Percentiles rank a stretch among this genome's conserved stretches.
Evolutionary conservation across 192 early-diverging fungal genomes (phyloP).

Genomic region (Coemansia sp.): DNA sequence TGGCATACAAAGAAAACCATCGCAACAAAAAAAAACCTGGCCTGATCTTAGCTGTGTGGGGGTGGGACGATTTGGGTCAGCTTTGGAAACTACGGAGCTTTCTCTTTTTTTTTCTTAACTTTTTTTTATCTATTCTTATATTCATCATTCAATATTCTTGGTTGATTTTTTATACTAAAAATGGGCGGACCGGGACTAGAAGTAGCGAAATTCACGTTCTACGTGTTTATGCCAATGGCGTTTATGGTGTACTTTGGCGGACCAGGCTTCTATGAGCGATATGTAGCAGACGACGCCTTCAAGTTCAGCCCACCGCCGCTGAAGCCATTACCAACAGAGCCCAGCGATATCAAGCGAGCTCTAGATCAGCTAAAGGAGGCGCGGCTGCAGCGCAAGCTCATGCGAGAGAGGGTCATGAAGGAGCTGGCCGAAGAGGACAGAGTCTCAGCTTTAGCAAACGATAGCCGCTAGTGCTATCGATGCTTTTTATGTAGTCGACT

Average conservation of each 20-base stretch:
- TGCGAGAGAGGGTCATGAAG: conserved; percentile 31
- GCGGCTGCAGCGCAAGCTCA: conserved; percentile 21
- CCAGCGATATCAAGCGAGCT: conserved; percentile 17
- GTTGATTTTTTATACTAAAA: not conserved
- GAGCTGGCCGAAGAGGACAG: conserved; percentile 11
- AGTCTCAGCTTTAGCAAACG: not conserved
- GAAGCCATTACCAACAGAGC: conserved; percentile 36
- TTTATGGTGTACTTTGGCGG: conserved; percentile 59
- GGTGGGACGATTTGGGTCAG: conserved; percentile 3
- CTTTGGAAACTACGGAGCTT: not conserved
- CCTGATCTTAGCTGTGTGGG: not conserved
- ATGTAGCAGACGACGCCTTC: conserved; percentile 49
- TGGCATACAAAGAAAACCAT: not conserved
- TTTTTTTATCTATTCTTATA: conserved; percentile 4
- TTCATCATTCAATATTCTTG: conserved; percentile 6
- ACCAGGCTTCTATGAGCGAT: conserved; percentile 53
- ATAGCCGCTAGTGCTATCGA: not conserved
- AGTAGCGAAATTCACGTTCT: conserved; percentile 52
- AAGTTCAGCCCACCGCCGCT: conserved; percentile 48
- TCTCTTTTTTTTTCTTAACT: not conserved
- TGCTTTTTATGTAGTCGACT: not conserved
- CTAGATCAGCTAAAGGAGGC: conserved; percentile 19
- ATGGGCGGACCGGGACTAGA: conserved; percentile 57
- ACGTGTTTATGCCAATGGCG: conserved; percentile 55
- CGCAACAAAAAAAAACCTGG: not conserved